Conservation (phyloP, 305 asterid species). For the Stenogyne calaminthoides region DNA sequence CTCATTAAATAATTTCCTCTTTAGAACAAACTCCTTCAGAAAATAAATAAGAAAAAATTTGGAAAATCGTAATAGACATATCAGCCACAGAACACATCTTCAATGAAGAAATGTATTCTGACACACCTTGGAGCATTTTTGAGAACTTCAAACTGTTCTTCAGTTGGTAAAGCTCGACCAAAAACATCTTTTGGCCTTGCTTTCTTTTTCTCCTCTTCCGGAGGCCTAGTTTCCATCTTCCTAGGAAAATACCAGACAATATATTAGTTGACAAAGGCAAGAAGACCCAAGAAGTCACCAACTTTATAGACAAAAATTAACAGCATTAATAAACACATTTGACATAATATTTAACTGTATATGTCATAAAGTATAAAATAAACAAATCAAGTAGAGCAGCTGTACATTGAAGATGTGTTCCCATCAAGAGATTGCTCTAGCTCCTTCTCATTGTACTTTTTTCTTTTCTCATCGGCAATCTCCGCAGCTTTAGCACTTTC, state of each 20-base stretch:
- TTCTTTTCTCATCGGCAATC: conserved; percentile 61
- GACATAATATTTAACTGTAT: conserved; percentile 10
- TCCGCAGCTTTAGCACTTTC: conserved; percentile 99
- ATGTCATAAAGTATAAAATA: not conserved
- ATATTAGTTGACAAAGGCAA: conserved; percentile 25
- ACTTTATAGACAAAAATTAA: not conserved
- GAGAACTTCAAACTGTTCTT: conserved; percentile 93
- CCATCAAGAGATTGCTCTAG: conserved; percentile 49
- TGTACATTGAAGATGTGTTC: conserved; percentile 61
- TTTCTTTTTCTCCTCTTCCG: conserved; percentile 70
- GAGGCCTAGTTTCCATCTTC: conserved; percentile 46
- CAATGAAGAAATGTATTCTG: not conserved
- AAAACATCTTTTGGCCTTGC: conserved; percentile 79
- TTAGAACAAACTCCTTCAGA: conserved; percentile 11
- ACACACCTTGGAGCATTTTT: conserved; percentile 93
- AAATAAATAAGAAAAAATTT: not conserved
- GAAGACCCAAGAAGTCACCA: not conserved
- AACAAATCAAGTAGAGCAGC: conserved; percentile 22
- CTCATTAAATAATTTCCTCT: not conserved
- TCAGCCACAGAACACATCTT: not conserved
- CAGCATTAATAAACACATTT: not conserved
- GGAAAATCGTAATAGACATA: not conserved
- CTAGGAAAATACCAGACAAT: conserved; percentile 41
- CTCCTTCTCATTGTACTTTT: conserved; percentile 43
- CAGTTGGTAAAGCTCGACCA: conserved; percentile 94